Percentiles rank a stretch among this genome's conserved stretches.
These are phyloP conservation scores for Pleurotus eryngii DNA, from an alignment of 768 basidiomycete genomes.

Conservation along the genomic window DNA sequence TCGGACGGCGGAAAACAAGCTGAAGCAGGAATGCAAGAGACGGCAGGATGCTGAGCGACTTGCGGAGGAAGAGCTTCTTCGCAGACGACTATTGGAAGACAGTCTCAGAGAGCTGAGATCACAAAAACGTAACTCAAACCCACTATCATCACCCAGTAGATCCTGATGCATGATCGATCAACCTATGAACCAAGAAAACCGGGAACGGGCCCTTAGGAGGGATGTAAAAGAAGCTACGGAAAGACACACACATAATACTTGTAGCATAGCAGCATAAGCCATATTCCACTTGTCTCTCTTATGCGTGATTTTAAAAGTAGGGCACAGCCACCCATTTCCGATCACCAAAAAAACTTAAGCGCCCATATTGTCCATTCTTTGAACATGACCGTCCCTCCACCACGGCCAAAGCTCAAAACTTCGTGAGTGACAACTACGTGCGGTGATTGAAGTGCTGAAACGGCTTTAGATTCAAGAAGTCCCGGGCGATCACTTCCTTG, in stretches of 20 bases:
- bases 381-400: constrained; percentile 30
- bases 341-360: not conserved
- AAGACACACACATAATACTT: not conserved
- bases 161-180: too few relatives aligned
- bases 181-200: too few relatives aligned
- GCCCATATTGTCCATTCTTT: not conserved
- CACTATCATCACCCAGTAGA: too few relatives aligned
- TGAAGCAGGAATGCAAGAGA: constrained; percentile 59
- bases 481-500: constrained; percentile 68
- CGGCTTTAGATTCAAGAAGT: constrained; percentile 71
- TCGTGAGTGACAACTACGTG: constrained; percentile 39
- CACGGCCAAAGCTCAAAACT: constrained; percentile 54
- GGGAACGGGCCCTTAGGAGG: too few relatives aligned
- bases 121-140: constrained; percentile 10
- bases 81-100: constrained; percentile 51
- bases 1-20: constrained; percentile 49
- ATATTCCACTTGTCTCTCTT: too few relatives aligned
- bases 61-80: constrained; percentile 43
- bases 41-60: constrained; percentile 57
- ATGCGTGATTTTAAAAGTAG: too few relatives aligned
- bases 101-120: constrained; percentile 32
- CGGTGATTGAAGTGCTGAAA: constrained; percentile 5
- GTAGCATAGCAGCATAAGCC: constrained; percentile 12
- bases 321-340: not conserved
- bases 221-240: not conserved